phyloP scores from a whole-genome alignment of 176 grass and related monocot genomes.

The Rhynchospora pubera region DNA sequence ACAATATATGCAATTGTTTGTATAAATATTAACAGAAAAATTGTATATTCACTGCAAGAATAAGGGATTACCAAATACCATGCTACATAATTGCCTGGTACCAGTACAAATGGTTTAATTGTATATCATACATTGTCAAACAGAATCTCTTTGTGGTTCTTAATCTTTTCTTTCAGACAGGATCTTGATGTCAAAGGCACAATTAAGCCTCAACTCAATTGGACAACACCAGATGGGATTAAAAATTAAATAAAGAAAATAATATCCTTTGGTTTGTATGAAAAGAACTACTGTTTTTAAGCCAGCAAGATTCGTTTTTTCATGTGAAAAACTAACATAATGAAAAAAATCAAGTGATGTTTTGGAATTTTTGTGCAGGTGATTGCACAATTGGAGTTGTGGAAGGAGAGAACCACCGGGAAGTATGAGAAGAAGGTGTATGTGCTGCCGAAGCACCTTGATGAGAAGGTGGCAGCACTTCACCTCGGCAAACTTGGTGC shows the following conservation, averaged over 20 bases:
- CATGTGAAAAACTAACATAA: no score
- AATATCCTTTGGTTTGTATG: neutral
- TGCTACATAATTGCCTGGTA: neutral
- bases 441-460: slow-evolving; percentile 87
- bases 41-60: no score
- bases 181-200: neutral
- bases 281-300: neutral
- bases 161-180: neutral
- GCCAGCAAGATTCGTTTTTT: neutral
- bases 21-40: neutral
- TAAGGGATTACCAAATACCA: neutral
- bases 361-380: slow-evolving; percentile 34
- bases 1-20: neutral
- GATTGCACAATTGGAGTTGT: slow-evolving; percentile 96
- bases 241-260: neutral
- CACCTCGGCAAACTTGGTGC: slow-evolving; percentile 90
- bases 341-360: no score
- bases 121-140: neutral
- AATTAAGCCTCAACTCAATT: neutral
- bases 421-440: slow-evolving; percentile 99
- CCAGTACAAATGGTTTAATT: neutral
- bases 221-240: neutral
- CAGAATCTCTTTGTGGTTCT: neutral
- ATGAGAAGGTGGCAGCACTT: slow-evolving; percentile 95
- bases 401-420: slow-evolving; percentile 69